Evolutionary conservation across 495 filamentous ascomycete species (phyloP), one percentile per base, ranked within the genome.

Genomic region (Parathielavia hyrcaniae): DNA sequence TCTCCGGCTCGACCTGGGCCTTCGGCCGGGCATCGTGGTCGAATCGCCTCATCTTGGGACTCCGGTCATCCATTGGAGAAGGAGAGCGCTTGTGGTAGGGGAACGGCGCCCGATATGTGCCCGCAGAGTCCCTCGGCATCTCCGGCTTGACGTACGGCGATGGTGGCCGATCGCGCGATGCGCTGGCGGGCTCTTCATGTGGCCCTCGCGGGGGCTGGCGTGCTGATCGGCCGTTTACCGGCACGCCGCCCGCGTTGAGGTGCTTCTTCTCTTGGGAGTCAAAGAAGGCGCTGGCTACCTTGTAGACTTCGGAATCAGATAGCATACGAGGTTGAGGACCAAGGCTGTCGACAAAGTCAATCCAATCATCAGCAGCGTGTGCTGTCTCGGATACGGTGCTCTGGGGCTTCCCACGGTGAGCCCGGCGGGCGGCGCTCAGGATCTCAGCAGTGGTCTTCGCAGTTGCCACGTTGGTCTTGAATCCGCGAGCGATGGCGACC

Each of bases 341-440:
- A 1, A 13, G 20, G 39, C 43, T 22, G 38, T 66, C 61, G 6
- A 69, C 19, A 41, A 64, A 63, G 8, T 53, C 60, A 41, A 67
- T 69, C 64, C 64, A 69, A 5, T 43, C 48, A 53, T 69, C 66
- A 20, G 55, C 64, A 16, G 64, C 64, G 13, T 44, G 50, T 2
- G 62, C 62, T 5, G 58, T 64, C 0, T 69, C 59, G 6, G 61
- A 62, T 0, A 44, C 17, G 5, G 58, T 49, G 2, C 22, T 55
- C 12, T 34, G 26, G 0, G 52, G 51, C 35, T 50, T 60, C 14
- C 4, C 11, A 1, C 60, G 61, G 0, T 58, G 52, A 5, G 47
- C 48, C 38, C 54, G 61, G 16, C 64, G 61, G 6, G 65, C 62
- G 5, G 61, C 53, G 17, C 53, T 58, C 34, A 68, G 56, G 12